Evolutionary conservation across 139 green algal genomes (phyloP), one percentile per base, ranked within the genome.

Genomic region (Chlorella sorokiniana): DNA sequence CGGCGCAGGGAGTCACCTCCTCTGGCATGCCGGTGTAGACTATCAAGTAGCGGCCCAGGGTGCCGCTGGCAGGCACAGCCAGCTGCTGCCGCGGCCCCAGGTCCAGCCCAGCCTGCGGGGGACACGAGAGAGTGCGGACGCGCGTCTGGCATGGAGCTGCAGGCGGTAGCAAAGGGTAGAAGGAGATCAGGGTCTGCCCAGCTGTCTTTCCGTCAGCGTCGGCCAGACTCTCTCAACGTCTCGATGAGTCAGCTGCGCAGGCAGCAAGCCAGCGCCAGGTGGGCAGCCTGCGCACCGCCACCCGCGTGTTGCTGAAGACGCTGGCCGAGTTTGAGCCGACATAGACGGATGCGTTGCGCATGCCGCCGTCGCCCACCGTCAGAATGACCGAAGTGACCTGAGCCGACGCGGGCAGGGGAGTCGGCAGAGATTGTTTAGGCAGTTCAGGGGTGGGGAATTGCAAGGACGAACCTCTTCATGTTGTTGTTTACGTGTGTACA

Each of bases 311-410:
- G 59, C 14, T 25, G 18, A 67, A 56, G 33, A 81, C 48, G 11
- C 48, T n/a, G 11, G 35, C 48, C 20, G 59, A 11, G 69, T 82
- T 33, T 7, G 62, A 56, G 22, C 81, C 81, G 10, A 85, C 41
- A 20, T 76, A 81, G n/a, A 85, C 3, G 4, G 70, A 76, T 4
- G 78, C 69, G 48, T 74, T 74, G 38, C 27, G 63, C 38, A 82
- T 72, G 42, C 40, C 69, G 8, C 7, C 29, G 41, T 4, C 31
- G 29, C 69, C 69, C 29, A 41, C 69, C 20, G 42, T 41, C 33
- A 76, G 27, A 37, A 61, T 27, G 27, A 76, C 42, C 5, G 42
- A 29, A 27, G 42, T 37, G 3, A 76, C 69, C 69, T 76, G 69
- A 22, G 38, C 1, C 10, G 35, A 35, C 64, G 18, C 33, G 20